Percentiles rank a stretch among this genome's conserved stretches.
These are phyloP conservation scores for Pochonia chlamydosporia DNA, from an alignment of 2,329 filamentous ascomycete species.

Conservation along the genomic window DNA sequence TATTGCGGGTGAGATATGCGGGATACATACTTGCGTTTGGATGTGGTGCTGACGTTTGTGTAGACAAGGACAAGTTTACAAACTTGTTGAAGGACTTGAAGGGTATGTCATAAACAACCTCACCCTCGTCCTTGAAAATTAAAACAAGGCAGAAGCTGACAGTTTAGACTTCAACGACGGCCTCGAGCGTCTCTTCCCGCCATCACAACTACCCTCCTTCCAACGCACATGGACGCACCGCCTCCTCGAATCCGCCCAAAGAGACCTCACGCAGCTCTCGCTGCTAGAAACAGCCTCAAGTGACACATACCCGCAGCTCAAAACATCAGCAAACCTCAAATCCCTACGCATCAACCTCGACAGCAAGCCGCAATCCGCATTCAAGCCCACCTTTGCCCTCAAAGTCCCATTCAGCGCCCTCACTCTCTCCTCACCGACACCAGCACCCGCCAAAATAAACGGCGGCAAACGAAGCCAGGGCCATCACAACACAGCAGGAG, in stretches of 20 bases:
- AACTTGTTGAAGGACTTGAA: constrained; percentile 33
- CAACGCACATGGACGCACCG: constrained; percentile 41
- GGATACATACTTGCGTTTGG: neutral
- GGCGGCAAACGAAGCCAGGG: constrained; percentile 24
- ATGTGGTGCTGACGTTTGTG: neutral
- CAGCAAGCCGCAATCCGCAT: constrained; percentile 30
- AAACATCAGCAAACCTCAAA: constrained; percentile 37
- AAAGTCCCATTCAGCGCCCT: constrained; percentile 30
- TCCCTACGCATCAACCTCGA: constrained; percentile 42
- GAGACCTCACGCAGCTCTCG: constrained; percentile 34
- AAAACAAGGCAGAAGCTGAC: neutral
- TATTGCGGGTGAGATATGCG: constrained; percentile 27
- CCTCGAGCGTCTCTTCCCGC: constrained; percentile 40
- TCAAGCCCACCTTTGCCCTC: constrained; percentile 36
- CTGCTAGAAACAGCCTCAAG: constrained; percentile 35
- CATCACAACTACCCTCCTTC: constrained; percentile 33
- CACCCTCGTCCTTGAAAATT: neutral
- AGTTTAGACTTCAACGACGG: constrained; percentile 40
- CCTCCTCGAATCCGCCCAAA: constrained; percentile 37
- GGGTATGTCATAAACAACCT: constrained; percentile 20
- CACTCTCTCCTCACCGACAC: constrained; percentile 13
- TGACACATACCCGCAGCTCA: constrained; percentile 36
- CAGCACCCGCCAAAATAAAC: constrained; percentile 1
- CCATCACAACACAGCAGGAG: constrained; percentile 25
- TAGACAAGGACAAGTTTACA: constrained; percentile 40